phyloP scores from a whole-genome alignment of 2,329 filamentous ascomycete genomes.

The Pestalotiopsis sp. region DNA sequence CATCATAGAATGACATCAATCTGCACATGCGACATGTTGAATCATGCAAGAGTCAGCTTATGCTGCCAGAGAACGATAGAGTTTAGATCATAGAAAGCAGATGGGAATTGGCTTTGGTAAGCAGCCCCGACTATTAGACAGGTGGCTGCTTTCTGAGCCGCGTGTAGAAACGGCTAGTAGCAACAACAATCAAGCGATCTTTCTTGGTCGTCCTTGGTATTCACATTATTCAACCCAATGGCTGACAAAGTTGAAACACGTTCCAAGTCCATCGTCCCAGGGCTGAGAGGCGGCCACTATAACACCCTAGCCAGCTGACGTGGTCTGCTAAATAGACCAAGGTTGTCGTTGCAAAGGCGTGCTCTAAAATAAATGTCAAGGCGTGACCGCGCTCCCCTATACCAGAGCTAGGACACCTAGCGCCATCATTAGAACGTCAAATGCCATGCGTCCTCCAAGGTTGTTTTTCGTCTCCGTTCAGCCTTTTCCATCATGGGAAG shows the following conservation, averaged over 20 bases:
- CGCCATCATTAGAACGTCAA: neutral
- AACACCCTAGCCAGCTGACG: neutral
- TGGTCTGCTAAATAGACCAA: neutral
- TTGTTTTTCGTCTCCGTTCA: neutral
- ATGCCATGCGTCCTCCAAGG: neutral
- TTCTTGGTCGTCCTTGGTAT: neutral
- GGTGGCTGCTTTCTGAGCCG: no score
- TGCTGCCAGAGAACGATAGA: neutral
- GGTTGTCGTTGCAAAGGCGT: slow-evolving; percentile 8
- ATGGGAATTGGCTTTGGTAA: neutral
- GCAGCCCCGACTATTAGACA: no score
- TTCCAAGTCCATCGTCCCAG: neutral
- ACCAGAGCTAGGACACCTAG: neutral
- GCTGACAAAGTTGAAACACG: neutral
- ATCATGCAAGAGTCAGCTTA: neutral
- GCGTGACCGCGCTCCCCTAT: neutral
- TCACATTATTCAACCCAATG: neutral
- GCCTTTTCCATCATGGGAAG: neutral
- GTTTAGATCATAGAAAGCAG: neutral
- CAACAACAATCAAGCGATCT: neutral
- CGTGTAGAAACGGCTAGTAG: no score
- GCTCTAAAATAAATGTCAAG: neutral
- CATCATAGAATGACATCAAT: neutral
- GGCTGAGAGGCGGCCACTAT: neutral
- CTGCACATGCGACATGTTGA: neutral